These are phyloP conservation scores for Gossypium longicalyx DNA, from an alignment of 345 rosid species.

Conservation along the genomic window DNA sequence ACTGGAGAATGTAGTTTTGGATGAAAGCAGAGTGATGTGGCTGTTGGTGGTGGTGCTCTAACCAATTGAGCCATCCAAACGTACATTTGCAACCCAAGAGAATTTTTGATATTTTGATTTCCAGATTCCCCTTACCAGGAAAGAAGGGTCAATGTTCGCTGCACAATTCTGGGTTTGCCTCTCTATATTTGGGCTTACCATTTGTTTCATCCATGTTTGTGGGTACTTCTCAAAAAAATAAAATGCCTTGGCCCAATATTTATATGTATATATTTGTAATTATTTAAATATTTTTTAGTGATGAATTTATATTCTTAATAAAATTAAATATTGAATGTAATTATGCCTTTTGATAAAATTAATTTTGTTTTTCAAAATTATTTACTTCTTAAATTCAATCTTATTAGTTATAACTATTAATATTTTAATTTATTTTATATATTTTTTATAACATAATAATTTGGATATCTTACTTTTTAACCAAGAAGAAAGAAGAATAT, in stretches of 20 bases:
- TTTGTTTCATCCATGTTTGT: background rate
- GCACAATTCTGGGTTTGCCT: background rate
- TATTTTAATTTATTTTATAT: no score
- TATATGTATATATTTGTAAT: no score
- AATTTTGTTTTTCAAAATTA: no score
- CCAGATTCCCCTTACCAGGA: background rate
- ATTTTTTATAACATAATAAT: no score
- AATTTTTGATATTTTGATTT: background rate
- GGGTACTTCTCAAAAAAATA: background rate
- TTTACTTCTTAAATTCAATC: no score
- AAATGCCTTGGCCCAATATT: background rate
- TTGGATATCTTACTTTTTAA: no score
- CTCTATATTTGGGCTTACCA: background rate
- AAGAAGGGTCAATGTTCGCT: background rate
- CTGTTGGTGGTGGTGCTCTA: background rate
- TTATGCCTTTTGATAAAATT: no score
- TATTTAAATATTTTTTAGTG: no score
- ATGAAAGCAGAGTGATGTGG: background rate
- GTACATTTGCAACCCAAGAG: background rate
- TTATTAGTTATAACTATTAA: no score
- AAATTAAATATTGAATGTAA: no score
- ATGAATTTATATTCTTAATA: no score
- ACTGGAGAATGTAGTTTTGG: background rate
- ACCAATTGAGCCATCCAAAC: slow-evolving; percentile 10
- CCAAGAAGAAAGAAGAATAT: no score